phyloP scores from a whole-genome alignment of 169 alveolate species.

The Plasmodium inui region DNA sequence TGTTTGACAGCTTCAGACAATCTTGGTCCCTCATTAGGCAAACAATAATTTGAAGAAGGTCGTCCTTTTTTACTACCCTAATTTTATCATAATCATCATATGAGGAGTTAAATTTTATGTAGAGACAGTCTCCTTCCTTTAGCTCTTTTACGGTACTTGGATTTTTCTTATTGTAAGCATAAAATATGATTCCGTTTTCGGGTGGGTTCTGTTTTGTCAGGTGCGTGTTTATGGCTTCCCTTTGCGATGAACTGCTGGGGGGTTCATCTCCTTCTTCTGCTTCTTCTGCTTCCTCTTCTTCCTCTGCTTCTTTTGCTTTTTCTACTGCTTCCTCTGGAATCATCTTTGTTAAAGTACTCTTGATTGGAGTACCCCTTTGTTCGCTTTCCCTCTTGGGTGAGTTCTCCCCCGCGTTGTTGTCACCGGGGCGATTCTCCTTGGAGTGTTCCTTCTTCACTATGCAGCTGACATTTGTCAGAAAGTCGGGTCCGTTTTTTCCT shows the following conservation, averaged over 20 bases:
- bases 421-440: neutral
- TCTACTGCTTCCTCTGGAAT: neutral
- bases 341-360: neutral
- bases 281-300: neutral
- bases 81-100: slow-evolving; percentile 60
- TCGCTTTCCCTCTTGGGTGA: neutral
- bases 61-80: slow-evolving; percentile 32
- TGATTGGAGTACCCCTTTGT: neutral
- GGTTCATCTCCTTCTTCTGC: neutral
- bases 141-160: slow-evolving; percentile 7
- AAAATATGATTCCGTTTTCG: slow-evolving; percentile 5
- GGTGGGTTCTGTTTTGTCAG: neutral
- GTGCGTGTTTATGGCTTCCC: neutral
- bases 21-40: slow-evolving; percentile 25
- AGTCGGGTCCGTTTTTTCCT: neutral
- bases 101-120: slow-evolving; percentile 25
- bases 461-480: neutral
- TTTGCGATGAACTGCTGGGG: neutral
- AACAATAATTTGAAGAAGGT: slow-evolving; percentile 20
- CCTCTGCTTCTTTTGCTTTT: neutral
- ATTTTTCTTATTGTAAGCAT: slow-evolving; percentile 14
- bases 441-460: neutral
- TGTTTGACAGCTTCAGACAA: slow-evolving; percentile 19
- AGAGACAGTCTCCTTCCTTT: slow-evolving; percentile 52
- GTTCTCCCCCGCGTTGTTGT: neutral